These are phyloP conservation scores for Plasmodium malariae DNA, from an alignment of 169 alveolate species.

Conservation along the genomic window DNA sequence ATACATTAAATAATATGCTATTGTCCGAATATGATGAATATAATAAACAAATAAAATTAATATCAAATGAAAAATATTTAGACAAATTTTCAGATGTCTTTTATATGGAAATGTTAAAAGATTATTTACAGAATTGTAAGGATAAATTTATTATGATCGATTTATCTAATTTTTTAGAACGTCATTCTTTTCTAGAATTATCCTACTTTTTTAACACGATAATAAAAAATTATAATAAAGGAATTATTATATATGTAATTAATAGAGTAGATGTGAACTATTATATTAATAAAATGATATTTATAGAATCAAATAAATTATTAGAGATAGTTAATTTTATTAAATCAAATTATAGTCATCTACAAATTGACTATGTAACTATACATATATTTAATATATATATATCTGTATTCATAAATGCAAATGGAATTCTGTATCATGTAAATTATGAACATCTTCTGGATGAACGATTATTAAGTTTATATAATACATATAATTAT, in stretches of 20 bases:
- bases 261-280: conserved; percentile 35
- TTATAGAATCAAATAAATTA: conserved; percentile 25
- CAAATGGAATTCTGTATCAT: conserved; percentile 49
- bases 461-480: neutral
- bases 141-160: conserved; percentile 50
- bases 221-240: conserved; percentile 31
- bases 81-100: conserved; percentile 38
- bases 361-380: conserved; percentile 38
- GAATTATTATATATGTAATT: conserved; percentile 38
- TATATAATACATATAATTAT: conserved; percentile 54
- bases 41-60: conserved; percentile 26
- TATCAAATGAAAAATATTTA: conserved; percentile 71
- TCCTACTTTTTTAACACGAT: conserved; percentile 60
- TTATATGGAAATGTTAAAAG: conserved; percentile 51
- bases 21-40: conserved; percentile 17
- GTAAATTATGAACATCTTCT: conserved; percentile 32
- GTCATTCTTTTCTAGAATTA: conserved; percentile 22
- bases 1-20: conserved; percentile 6
- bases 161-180: conserved; percentile 27
- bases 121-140: conserved; percentile 28
- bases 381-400: conserved; percentile 56
- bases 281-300: conserved; percentile 55
- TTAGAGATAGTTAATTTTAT: conserved; percentile 23
- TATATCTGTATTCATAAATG: conserved; percentile 41
- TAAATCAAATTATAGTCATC: conserved; percentile 26